These are phyloP conservation scores for Solanum tarapatanum DNA, from an alignment of 257 asterid genomes.

Conservation along the genomic window DNA sequence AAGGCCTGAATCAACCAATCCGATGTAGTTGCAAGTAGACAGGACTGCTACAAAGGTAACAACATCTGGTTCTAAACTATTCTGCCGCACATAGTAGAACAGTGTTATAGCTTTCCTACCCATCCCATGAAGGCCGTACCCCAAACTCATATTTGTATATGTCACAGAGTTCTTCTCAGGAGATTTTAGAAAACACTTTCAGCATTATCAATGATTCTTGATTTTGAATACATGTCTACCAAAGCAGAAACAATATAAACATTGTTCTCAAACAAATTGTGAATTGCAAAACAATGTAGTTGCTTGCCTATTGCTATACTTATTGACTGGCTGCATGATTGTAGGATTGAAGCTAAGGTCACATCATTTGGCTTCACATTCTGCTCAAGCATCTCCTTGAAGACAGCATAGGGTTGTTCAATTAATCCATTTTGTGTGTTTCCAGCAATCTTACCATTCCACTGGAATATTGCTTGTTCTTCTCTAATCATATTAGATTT, in stretches of 20 bases:
- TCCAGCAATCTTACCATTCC: conserved; percentile 75
- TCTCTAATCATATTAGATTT: conserved; percentile 37
- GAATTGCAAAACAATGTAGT: conserved; percentile 54
- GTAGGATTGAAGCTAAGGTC: conserved; percentile 69
- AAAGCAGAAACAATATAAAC: conserved; percentile 63
- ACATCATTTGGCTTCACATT: conserved; percentile 50
- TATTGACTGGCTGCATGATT: conserved; percentile 54
- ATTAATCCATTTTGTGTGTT: conserved; percentile 48
- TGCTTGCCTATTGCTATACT: conserved; percentile 49
- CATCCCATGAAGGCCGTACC: conserved; percentile 88
- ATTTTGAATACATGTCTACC: conserved; percentile 88
- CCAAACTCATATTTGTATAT: conserved; percentile 78
- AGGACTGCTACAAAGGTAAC: conserved; percentile 57
- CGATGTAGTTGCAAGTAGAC: conserved; percentile 71
- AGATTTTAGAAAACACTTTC: conserved; percentile 42
- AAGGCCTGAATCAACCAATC: conserved; percentile 61
- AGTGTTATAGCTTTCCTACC: conserved; percentile 53
- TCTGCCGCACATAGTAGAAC: conserved; percentile 39
- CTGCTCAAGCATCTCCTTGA: conserved; percentile 48
- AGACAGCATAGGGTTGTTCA: conserved; percentile 34
- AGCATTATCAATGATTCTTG: conserved; percentile 50
- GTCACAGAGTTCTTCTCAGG: conserved; percentile 58
- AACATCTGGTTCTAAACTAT: conserved; percentile 37
- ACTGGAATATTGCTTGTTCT: conserved; percentile 41
- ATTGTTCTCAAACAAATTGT: conserved; percentile 44